Conservation (phyloP, 2,329 filamentous ascomycete species). For the Hirsutella thompsonii region DNA sequence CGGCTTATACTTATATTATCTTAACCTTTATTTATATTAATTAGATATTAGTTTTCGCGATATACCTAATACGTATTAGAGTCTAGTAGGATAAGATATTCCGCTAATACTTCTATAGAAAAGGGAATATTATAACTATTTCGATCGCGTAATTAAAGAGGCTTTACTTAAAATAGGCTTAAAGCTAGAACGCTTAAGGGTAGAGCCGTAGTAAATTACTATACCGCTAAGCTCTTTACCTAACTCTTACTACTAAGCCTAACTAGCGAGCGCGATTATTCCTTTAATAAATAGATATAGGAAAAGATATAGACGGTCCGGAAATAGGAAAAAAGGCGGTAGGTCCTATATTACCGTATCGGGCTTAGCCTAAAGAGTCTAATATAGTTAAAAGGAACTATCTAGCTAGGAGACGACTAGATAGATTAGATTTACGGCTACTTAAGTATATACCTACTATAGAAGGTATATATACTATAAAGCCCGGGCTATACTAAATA, state of each 20-base stretch:
- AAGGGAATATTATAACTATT: not conserved
- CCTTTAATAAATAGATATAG: not conserved
- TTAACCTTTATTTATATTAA: not conserved
- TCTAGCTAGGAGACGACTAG: not conserved
- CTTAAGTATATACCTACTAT: not conserved
- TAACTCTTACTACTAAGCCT: not conserved
- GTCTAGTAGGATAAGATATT: not conserved
- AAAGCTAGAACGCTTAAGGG: not conserved
- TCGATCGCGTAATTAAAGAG: not conserved
- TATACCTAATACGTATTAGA: not conserved
- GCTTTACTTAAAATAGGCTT: not conserved
- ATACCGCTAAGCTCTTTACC: not conserved
- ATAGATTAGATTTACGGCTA: not conserved
- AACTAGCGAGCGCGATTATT: not conserved
- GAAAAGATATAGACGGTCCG: not conserved
- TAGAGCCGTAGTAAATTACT: not conserved
- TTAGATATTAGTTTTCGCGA: not conserved
- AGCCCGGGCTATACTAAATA: not conserved
- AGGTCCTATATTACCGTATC: not conserved
- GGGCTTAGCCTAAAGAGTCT: not conserved
- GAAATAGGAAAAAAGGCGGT: not conserved
- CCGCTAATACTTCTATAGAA: not conserved
- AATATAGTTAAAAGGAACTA: not conserved
- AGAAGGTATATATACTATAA: not conserved
- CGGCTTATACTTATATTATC: not conserved